phyloP scores from a whole-genome alignment of 1,284 basidiomycete genomes.

The Pascua guehoae region DNA sequence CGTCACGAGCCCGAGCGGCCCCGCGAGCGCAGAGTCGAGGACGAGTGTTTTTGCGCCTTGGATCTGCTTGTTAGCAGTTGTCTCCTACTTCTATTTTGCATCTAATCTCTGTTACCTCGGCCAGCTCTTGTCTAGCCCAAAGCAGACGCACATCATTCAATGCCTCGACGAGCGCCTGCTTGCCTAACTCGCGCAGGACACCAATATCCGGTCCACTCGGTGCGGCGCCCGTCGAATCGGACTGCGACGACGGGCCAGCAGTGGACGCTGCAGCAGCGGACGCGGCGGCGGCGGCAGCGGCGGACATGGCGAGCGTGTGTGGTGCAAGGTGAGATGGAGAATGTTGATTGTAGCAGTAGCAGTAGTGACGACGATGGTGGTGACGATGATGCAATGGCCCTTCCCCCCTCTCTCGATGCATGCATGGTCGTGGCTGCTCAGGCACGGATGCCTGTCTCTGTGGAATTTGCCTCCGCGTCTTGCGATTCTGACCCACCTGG shows the following conservation, averaged over 20 bases:
- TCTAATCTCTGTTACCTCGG: too few relatives aligned
- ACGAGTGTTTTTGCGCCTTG: constrained; percentile 94
- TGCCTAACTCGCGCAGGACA: constrained; percentile 69
- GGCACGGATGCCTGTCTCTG: neutral
- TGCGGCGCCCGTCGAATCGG: constrained; percentile 11
- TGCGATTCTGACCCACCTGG: neutral
- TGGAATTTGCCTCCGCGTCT: neutral
- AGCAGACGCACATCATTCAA: constrained; percentile 67
- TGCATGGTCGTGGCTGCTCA: neutral
- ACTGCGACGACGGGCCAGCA: constrained; percentile 44
- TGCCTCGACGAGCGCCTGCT: constrained; percentile 70
- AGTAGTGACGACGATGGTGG: neutral
- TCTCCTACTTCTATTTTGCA: too few relatives aligned
- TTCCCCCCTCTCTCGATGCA: too few relatives aligned
- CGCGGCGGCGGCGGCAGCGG: constrained; percentile 19
- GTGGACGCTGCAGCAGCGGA: constrained; percentile 39
- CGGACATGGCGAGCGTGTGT: constrained; percentile 10
- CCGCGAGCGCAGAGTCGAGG: constrained; percentile 80
- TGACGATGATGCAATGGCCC: neutral
- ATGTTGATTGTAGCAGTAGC: neutral
- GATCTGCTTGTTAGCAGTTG: constrained; percentile 56
- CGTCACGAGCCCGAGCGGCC: constrained; percentile 86
- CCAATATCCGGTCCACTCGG: constrained; percentile 59
- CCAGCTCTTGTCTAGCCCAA: too few relatives aligned
- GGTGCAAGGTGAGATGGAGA: neutral